phyloP scores from a whole-genome alignment of 305 asterid species.

The Fraxinus ornus region DNA sequence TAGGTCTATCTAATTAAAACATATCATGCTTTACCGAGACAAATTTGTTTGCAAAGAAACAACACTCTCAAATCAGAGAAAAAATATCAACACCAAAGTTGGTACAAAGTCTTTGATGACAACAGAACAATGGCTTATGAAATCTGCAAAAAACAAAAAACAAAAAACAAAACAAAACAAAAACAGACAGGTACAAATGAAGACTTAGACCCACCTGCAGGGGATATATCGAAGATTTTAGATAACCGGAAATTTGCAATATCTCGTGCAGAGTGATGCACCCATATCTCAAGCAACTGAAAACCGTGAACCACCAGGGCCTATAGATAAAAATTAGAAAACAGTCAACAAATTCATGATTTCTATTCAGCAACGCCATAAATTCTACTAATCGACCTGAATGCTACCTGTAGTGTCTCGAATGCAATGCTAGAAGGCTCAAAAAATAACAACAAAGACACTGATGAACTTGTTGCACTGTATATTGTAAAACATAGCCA shows the following conservation, averaged over 20 bases:
- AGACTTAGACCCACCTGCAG: conserved; percentile 47
- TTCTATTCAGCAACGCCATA: neutral
- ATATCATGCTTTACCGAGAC: neutral
- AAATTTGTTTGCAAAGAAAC: neutral
- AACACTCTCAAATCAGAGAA: neutral
- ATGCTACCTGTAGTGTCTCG: conserved; percentile 82
- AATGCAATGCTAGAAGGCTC: conserved; percentile 91
- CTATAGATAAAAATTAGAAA: conserved; percentile 37
- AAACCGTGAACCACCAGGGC: conserved; percentile 86
- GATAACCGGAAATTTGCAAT: conserved; percentile 54
- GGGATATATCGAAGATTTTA: conserved; percentile 59
- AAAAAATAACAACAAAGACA: conserved; percentile 67
- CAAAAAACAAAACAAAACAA: neutral
- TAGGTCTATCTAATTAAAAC: neutral
- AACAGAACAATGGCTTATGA: neutral
- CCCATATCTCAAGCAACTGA: conserved; percentile 81
- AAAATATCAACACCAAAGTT: neutral
- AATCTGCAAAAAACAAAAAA: neutral
- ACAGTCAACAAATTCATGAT: conserved; percentile 12
- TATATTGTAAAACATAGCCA: conserved; percentile 50
- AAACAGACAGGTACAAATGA: neutral
- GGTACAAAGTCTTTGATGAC: neutral
- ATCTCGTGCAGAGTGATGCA: conserved; percentile 65
- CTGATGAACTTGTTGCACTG: conserved; percentile 48
- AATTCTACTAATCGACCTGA: neutral